phyloP scores from a whole-genome alignment of 179 eudicot species.

The Camellia oleifera region DNA sequence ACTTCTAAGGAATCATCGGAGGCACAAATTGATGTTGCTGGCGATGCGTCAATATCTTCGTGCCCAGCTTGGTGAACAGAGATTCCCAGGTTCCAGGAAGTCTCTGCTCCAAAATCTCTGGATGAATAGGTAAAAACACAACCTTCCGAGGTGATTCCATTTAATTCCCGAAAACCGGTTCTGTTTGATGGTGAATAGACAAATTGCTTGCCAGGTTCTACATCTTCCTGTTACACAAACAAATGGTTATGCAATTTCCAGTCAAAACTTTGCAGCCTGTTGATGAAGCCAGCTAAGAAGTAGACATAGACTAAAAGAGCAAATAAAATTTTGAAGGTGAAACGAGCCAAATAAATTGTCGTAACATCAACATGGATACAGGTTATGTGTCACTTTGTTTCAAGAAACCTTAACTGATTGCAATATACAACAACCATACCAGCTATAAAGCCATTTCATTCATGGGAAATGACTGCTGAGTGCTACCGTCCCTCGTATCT shows the following conservation, averaged over 20 bases:
- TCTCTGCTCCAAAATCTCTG: conserved; percentile 27
- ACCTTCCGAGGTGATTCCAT: conserved; percentile 27
- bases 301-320: not conserved
- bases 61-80: conserved; percentile 24
- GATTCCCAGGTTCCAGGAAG: conserved; percentile 25
- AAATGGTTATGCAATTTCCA: conserved; percentile 5
- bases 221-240: conserved; percentile 44
- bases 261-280: conserved; percentile 7
- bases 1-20: conserved; percentile 46
- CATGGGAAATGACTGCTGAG: not conserved
- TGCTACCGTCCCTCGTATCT: not conserved
- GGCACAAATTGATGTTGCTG: conserved; percentile 29
- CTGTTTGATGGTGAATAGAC: conserved; percentile 28
- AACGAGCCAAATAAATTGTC: not conserved
- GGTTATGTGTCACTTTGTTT: not conserved
- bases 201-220: conserved; percentile 35
- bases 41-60: conserved; percentile 33
- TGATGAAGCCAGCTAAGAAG: not conserved
- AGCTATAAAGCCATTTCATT: not conserved
- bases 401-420: not conserved
- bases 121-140: conserved; percentile 34
- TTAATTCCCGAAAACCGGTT: conserved; percentile 23
- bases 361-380: not conserved
- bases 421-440: not conserved
- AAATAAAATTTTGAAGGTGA: not conserved